phyloP scores from a whole-genome alignment of 23 red algal genomes.

The Gracilaria caudata region DNA sequence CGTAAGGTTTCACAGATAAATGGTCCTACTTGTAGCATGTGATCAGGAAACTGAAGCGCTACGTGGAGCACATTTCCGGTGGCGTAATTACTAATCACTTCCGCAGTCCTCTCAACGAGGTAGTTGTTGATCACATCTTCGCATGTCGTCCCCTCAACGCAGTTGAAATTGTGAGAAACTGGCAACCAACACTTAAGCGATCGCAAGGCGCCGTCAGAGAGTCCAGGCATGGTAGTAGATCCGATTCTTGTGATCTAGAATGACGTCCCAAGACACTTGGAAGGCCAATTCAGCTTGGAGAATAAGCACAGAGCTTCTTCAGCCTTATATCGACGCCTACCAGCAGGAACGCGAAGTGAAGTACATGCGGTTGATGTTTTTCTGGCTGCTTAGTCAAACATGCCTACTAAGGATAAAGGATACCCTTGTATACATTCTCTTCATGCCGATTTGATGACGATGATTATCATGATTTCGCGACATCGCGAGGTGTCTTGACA shows the following conservation, averaged over 20 bases:
- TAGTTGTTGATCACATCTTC: slow-evolving; percentile 9
- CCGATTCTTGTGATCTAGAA: neutral
- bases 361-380: too few species aligned
- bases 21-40: slow-evolving; percentile 50
- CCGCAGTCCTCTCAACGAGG: neutral
- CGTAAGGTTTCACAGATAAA: slow-evolving; percentile 39
- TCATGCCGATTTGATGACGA: too few species aligned
- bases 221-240: neutral
- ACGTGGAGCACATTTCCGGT: slow-evolving; percentile 22
- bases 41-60: slow-evolving; percentile 87
- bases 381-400: too few species aligned
- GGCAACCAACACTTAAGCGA: neutral
- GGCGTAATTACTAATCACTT: neutral
- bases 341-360: too few species aligned
- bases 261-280: too few species aligned
- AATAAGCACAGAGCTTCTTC: too few species aligned
- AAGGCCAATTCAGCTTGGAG: too few species aligned
- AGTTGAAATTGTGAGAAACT: neutral
- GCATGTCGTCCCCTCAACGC: neutral
- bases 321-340: too few species aligned
- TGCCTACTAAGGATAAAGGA: too few species aligned
- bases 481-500: too few species aligned
- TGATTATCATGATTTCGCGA: too few species aligned
- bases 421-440: too few species aligned
- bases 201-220: neutral